Evolutionary conservation across 2,329 filamentous ascomycete species (phyloP), one percentile per base, ranked within the genome.

Genomic region (Triangularia verruculosa): DNA sequence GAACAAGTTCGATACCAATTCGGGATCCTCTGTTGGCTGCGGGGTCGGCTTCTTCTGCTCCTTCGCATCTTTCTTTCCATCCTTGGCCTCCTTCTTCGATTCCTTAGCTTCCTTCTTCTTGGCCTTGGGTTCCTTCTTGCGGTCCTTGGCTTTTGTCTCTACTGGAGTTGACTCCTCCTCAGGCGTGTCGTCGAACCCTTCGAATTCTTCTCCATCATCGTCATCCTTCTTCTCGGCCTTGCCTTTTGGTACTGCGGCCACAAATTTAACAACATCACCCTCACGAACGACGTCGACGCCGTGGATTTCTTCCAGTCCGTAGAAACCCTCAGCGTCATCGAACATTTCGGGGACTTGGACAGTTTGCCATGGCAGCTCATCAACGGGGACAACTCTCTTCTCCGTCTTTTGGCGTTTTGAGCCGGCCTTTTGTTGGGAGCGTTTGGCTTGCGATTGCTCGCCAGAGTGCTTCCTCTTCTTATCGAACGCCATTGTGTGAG

Each of bases 281-380:
- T 89, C 82, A 66, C 83, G 86, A 51, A 96, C 80, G n/a, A 99
- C 83, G 28, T 97, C 91, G 1, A 99, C 91, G 59, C 91, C 92
- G 15, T 96, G 91, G 55, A 98, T 89, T 72, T 98, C 93, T 72
- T 99, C 93, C 1, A 99, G 79, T 0, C 91, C 93, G 71, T 89
- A 96, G 75, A 99, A 97, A 0, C 95, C 95, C 68, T 96, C 93
- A n/a, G 91, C 91, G 77, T 97, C 92, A 54, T 94, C 88, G 70
- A 93, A 82, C 73, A 90, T 87, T 72, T 93, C 90, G 6, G 92
- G 91, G 3, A 95, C 86, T 20, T 86, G 80, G 11, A 83, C 80
- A 43, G 80, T 75, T 70, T 83, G 80, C 86, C 86, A 89, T 74
- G 78, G 74, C 52, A 89, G 76, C 1, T 81, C 76, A 66, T 81